These are phyloP conservation scores for Diaporthe humulicola DNA, from an alignment of 2,329 filamentous ascomycete genomes.

Conservation along the genomic window DNA sequence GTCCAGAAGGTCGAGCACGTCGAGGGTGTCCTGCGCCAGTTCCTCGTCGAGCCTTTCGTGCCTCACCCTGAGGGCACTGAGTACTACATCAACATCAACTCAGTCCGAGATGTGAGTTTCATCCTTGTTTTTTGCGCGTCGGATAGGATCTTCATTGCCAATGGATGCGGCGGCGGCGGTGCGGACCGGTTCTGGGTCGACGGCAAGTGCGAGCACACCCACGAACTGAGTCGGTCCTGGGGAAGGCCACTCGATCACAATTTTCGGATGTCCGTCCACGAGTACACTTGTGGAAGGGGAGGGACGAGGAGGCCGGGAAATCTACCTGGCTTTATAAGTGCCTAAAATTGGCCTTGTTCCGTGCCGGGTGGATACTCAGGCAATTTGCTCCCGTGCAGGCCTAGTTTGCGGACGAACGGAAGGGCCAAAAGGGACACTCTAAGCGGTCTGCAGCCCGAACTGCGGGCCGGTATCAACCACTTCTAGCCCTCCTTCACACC, in stretches of 20 bases:
- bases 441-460: conserved; percentile 34
- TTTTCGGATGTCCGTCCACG: background rate
- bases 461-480: conserved; percentile 39
- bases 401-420: conserved; percentile 39
- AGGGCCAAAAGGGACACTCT: conserved; percentile 33
- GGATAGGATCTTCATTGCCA: conserved; percentile 1
- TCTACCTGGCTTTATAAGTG: conserved; percentile 24
- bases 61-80: conserved; percentile 95
- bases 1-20: conserved; percentile 92
- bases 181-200: conserved; percentile 1
- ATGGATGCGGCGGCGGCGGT: conserved; percentile 9
- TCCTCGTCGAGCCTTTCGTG: conserved; percentile 98
- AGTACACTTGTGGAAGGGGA: background rate
- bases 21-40: conserved; percentile 89
- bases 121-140: conserved; percentile 43
- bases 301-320: background rate
- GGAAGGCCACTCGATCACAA: background rate
- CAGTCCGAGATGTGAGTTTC: conserved; percentile 92
- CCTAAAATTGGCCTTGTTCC: conserved; percentile 29
- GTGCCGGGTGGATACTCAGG: conserved; percentile 37
- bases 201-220: conserved; percentile 35
- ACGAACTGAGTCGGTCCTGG: background rate
- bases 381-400: conserved; percentile 34
- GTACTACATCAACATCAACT: conserved; percentile 99
- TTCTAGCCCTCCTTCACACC: conserved; percentile 24